Evolutionary conservation across 768 basidiomycete species (phyloP), one percentile per base, ranked within the genome.

Genomic region (Collybia mongolica): DNA sequence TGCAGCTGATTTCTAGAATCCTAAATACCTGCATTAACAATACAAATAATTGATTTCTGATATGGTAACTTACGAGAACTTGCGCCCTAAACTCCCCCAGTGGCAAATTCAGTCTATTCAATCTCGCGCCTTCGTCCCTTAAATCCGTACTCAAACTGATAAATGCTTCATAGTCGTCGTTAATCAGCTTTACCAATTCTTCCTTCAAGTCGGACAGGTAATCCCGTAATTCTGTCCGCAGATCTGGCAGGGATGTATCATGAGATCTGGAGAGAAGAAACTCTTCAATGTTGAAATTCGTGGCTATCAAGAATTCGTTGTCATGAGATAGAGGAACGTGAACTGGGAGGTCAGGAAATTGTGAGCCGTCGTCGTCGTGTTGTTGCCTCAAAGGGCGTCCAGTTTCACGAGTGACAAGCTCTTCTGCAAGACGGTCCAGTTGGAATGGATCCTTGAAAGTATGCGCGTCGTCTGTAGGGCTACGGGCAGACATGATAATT

Each of bases 91-190:
- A 65, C 18, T 72, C 75, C 7, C 61, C 67, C 45, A 99, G 65
- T 0, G 96, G 95, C 20, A 66, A 66, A 56, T 84, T 83, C 50
- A 99, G 63, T 51, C 79, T 72, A 51, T 79, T 75, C 58, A 96
- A 65, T 55, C 92, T 75, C 35, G 76, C 73, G 2, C 90, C 88
- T 68, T 98, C 95, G 39, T 88, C 93, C 56, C 85, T 80, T 55
- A 98, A 66, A 60, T 98, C 93, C 2, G 95, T 94, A 55, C 95
- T 95, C 24, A 99, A 75, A 58, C 90, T 93, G 60, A 98, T 96
- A 65, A 98, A 99, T 12, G 94, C 94, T 65, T 94, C 94, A 62
- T 98, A 99, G 70, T 98, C 97, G 59, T 93, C 88, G 68, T 99
- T 98, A 65, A 98, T 97, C 61, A 98, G 83, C 60, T 85, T 85